Evolutionary conservation across 2,329 filamentous ascomycete species (phyloP).

Genomic region (Coniochaeta prunicola): DNA sequence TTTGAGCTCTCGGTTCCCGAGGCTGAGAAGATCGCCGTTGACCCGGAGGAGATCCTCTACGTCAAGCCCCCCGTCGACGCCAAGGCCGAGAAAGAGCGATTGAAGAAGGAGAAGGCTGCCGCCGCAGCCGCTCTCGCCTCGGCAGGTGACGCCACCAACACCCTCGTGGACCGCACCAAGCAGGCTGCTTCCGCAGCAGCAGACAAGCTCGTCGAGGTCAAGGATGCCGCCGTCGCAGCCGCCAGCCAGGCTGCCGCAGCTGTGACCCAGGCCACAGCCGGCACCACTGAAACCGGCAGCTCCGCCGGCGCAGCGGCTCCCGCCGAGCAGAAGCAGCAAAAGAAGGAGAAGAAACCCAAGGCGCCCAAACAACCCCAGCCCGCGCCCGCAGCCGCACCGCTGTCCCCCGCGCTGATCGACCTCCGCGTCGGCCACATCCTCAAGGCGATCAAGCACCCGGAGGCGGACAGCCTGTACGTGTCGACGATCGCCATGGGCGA

Average conservation of each 20-base stretch:
- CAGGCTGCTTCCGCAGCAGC: constrained; percentile 45
- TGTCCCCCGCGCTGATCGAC: constrained; percentile 82
- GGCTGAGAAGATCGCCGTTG: constrained; percentile 69
- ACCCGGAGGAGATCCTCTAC: constrained; percentile 74
- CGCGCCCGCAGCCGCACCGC: constrained; percentile 67
- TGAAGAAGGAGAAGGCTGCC: constrained; percentile 92
- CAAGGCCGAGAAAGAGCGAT: constrained; percentile 91
- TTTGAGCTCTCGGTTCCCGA: constrained; percentile 63
- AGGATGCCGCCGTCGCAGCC: constrained; percentile 40
- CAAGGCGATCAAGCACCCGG: constrained; percentile 90
- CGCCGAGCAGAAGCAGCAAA: constrained; percentile 61
- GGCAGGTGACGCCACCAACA: constrained; percentile 37
- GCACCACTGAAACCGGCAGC: constrained; percentile 14
- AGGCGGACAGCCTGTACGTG: constrained; percentile 92
- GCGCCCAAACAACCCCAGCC: constrained; percentile 65
- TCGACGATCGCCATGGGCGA: constrained; percentile 95
- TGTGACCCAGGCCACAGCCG: constrained; percentile 15
- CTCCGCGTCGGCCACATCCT: constrained; percentile 95
- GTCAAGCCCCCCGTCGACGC: constrained; percentile 83
- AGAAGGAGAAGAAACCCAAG: constrained; percentile 94
- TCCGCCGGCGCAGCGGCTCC: constrained; percentile 25
- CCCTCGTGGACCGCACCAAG: constrained; percentile 54
- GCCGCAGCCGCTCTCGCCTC: constrained; percentile 36
- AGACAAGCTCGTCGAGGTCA: constrained; percentile 38
- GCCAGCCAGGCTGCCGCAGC: constrained; percentile 22